A percentile compares a stretch with the other conserved stretches of the same genome.
These are phyloP conservation scores for Colletotrichum plurivorum DNA, from an alignment of 2,329 filamentous ascomycete species.

Conservation along the genomic window DNA sequence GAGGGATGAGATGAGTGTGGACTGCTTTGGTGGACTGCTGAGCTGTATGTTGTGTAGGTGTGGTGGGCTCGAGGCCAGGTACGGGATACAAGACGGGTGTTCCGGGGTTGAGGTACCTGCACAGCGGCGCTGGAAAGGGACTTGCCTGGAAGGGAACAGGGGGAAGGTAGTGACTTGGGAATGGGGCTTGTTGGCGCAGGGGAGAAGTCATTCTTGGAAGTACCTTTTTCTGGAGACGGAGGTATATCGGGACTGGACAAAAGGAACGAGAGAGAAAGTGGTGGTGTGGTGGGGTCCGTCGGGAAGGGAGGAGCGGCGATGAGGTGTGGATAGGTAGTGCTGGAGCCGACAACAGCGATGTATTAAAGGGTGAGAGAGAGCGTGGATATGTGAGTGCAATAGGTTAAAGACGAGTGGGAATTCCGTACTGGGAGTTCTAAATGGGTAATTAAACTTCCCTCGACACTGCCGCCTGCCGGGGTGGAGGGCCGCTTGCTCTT, in stretches of 20 bases:
- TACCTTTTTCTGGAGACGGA: conserved; percentile 38
- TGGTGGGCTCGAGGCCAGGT: conserved; percentile 12
- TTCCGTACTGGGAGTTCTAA: not conserved
- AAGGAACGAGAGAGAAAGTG: conserved; percentile 3
- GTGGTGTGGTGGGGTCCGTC: not conserved
- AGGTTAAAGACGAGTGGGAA: not conserved
- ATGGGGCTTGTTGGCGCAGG: conserved; percentile 8
- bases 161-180: conserved; percentile 19
- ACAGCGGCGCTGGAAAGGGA: conserved; percentile 11
- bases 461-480: conserved; percentile 33
- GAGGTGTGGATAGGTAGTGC: not conserved
- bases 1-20: not conserved
- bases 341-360: too few relatives aligned
- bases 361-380: too few relatives aligned
- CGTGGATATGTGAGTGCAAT: too few relatives aligned
- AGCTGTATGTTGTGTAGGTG: conserved; percentile 6
- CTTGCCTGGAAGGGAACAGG: conserved; percentile 1
- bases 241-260: conserved; percentile 30
- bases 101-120: conserved; percentile 33
- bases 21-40: conserved; percentile 12
- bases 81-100: conserved; percentile 23
- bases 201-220: conserved; percentile 23
- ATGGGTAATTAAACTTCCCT: conserved; percentile 26
- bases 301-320: not conserved
- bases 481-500: conserved; percentile 11